Conservation (phyloP, 345 rosid genomes). For the Clarkia xantiana region DNA sequence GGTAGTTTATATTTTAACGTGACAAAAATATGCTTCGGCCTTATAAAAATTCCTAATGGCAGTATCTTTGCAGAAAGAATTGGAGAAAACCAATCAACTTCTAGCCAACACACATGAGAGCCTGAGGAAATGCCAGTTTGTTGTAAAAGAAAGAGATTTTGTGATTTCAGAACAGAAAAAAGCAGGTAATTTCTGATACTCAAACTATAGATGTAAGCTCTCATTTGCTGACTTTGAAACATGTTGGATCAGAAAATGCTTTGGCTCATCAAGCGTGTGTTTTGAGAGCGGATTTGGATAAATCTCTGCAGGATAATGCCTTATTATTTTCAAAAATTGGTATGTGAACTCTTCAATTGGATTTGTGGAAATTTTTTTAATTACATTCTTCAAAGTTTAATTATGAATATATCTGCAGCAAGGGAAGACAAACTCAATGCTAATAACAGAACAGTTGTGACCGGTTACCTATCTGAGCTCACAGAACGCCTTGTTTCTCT, state of each 20-base stretch:
- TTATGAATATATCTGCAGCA: constrained; percentile 23
- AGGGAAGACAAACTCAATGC: constrained; percentile 72
- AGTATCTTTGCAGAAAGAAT: constrained; percentile 36
- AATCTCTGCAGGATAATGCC: constrained; percentile 65
- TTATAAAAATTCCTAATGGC: not conserved
- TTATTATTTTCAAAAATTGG: constrained; percentile 77
- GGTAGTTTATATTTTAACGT: constrained; percentile 24
- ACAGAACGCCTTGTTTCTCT: constrained; percentile 51
- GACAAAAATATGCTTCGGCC: not conserved
- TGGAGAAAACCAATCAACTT: constrained; percentile 46
- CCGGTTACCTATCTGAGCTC: constrained; percentile 50
- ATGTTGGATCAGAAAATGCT: constrained; percentile 47
- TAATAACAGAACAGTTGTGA: constrained; percentile 57
- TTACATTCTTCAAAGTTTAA: no score
- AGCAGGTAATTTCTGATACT: constrained; percentile 37
- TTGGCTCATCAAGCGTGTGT: constrained; percentile 71
- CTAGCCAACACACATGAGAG: constrained; percentile 59
- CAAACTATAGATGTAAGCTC: not conserved
- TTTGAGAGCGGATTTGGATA: constrained; percentile 68
- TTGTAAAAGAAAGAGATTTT: constrained; percentile 69
- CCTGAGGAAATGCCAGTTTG: constrained; percentile 59
- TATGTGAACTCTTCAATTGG: constrained; percentile 14
- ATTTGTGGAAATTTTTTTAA: no score
- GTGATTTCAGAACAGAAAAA: constrained; percentile 78
- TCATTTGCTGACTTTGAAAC: not conserved